Evolutionary conservation across 176 grass and related monocot species (phyloP), one percentile per base, ranked within the genome.

Genomic region (Aegilops umbellulata): DNA sequence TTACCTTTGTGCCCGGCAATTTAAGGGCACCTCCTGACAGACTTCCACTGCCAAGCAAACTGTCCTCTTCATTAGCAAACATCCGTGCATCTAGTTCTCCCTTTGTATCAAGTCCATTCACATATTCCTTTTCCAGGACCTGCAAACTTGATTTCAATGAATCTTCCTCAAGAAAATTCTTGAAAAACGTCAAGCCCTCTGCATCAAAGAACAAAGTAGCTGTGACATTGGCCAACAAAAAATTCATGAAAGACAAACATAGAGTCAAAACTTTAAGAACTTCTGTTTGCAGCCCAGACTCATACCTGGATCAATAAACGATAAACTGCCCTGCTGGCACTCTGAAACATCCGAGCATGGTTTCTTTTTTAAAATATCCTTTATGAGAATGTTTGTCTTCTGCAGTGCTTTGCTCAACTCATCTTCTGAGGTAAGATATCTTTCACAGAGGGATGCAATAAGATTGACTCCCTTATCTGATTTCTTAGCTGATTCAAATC

Each of bases 81-180:
- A 99, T 87, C 23, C 92, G 94, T 58, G 94, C 97, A 85, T 99
- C 97, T 80, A 99, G 81, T 64, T 96, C 97, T 22, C 97, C 97
- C 80, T 94, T 94, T 68, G 84, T 76, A 72, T 89, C 89, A 66
- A 99, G 80, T 86, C 81, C 69, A 89, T 89, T 85, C 47, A 92
- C 94, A 74, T 99, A 99, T 83, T 99, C 89, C 61, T 91, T 91
- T 91, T 96, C 97, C 67, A 99, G 86, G 61, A 88, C 76, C 79
- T 91, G 55, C 82, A 99, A 82, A 91, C 88, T 94, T 86, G 65
- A 86, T 53, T 92, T 91, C 77, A 94, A 80, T 22, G 92, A 96
- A 57, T 85, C 82, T 72, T 83, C 92, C 76, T 88, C 90, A 17
- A 99, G 82, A 36, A 99, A 85, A 87, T 94, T 87, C 80, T 99